These are phyloP conservation scores for Amanita rubescens DNA, from an alignment of 768 basidiomycete genomes.

Conservation along the genomic window DNA sequence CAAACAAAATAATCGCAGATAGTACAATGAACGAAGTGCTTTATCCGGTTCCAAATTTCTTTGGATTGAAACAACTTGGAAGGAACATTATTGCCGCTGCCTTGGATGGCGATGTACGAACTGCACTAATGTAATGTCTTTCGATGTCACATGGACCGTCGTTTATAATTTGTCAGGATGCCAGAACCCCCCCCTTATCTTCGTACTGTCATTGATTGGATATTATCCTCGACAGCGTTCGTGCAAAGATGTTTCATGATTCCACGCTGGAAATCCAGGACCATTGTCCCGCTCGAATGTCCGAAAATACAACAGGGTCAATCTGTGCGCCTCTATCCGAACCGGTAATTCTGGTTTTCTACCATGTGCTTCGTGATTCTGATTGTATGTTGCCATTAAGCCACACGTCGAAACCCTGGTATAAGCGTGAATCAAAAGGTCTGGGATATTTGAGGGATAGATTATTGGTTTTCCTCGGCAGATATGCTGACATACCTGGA, in stretches of 20 bases:
- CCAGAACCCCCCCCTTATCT: slow-evolving; percentile 29
- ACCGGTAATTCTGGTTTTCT: slow-evolving; percentile 17
- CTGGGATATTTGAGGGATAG: too few species aligned
- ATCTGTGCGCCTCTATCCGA: slow-evolving; percentile 27
- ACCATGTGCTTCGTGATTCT: background rate
- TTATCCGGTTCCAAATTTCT: too few species aligned
- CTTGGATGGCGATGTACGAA: too few species aligned
- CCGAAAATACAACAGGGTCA: slow-evolving; percentile 8
- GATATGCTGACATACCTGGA: too few species aligned
- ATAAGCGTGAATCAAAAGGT: slow-evolving; percentile 18
- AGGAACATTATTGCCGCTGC: slow-evolving; percentile 16
- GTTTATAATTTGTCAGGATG: slow-evolving; percentile 39
- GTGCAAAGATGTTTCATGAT: too few species aligned
- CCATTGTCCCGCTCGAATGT: background rate
- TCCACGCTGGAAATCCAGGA: slow-evolving; percentile 23
- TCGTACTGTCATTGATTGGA: slow-evolving; percentile 7
- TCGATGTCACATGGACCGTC: slow-evolving; percentile 32
- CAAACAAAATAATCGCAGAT: too few species aligned
- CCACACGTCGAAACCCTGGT: slow-evolving; percentile 37
- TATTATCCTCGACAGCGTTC: too few species aligned
- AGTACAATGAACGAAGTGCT: too few species aligned
- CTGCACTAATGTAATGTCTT: too few species aligned
- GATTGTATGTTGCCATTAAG: too few species aligned
- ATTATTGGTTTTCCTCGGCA: slow-evolving; percentile 15
- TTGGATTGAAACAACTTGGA: slow-evolving; percentile 24